Conservation (phyloP, 1,284 basidiomycete species). For the Ganoderma lucidum region DNA sequence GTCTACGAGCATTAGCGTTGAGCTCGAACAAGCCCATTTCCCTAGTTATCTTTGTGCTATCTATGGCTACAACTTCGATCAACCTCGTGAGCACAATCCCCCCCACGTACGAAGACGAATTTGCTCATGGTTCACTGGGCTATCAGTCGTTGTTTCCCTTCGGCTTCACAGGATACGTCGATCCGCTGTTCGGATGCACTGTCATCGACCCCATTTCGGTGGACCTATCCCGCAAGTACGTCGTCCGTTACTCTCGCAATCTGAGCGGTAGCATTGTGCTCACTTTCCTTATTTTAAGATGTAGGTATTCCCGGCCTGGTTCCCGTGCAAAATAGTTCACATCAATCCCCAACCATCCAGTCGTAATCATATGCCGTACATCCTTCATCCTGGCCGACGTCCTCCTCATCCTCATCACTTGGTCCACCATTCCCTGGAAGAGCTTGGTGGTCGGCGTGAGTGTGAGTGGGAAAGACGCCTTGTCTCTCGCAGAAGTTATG, state of each 20-base stretch:
- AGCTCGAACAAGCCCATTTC: neutral
- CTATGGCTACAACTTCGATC: neutral
- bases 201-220: neutral
- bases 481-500: conserved; percentile 1
- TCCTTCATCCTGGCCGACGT: conserved; percentile 7
- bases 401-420: conserved; percentile 10
- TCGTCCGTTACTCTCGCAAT: neutral
- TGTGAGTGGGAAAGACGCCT: neutral
- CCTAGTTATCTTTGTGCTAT: neutral
- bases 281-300: neutral
- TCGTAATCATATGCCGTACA: conserved; percentile 7
- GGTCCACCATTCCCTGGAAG: neutral
- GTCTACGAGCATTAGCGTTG: conserved; percentile 7
- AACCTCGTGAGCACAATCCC: neutral
- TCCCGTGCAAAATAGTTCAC: too few relatives aligned
- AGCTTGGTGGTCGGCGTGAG: neutral
- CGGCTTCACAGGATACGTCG: conserved; percentile 1
- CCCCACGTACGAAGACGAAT: neutral
- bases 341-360: neutral
- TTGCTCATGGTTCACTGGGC: neutral
- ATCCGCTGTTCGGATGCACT: conserved; percentile 10
- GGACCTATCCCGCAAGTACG: conserved; percentile 2
- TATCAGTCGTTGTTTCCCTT: neutral
- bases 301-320: neutral
- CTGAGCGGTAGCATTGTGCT: neutral